Percentiles rank a stretch among this genome's conserved stretches.
Conservation (phyloP, 257 asterid genomes). For the Solanum pennellii region DNA sequence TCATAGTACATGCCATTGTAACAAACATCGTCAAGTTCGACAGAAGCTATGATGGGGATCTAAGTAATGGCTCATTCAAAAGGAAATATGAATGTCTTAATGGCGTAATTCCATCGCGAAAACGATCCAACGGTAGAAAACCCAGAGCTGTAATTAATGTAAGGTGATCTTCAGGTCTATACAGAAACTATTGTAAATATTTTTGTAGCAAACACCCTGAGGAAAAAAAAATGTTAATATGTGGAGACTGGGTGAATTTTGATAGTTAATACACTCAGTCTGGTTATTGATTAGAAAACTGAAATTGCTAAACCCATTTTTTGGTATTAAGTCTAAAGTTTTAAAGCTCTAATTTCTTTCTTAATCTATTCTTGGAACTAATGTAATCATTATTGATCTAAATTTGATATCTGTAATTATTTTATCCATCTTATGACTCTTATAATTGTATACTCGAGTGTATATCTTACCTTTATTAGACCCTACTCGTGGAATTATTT, state of each 20-base stretch:
- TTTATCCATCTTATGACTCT: not conserved
- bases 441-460: not conserved
- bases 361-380: not conserved
- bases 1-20: conserved; percentile 44
- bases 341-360: not conserved
- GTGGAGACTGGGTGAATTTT: conserved; percentile 10
- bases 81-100: conserved; percentile 22
- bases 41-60: conserved; percentile 7
- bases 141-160: conserved; percentile 15
- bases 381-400: not conserved
- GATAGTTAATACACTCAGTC: conserved; percentile 8
- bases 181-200: conserved; percentile 1
- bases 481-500: too few species aligned
- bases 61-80: conserved; percentile 30
- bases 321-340: not conserved
- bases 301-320: not conserved
- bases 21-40: conserved; percentile 51
- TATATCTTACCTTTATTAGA: too few species aligned
- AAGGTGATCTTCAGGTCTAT: conserved; percentile 9
- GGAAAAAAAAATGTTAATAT: not conserved
- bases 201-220: not conserved
- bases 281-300: not conserved
- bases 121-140: conserved; percentile 40
- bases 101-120: conserved; percentile 35
- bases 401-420: not conserved